A percentile compares a stretch with the other conserved stretches of the same genome.
These are phyloP conservation scores for Claviceps paspali DNA, from an alignment of 2,329 filamentous ascomycete genomes.

Conservation along the genomic window DNA sequence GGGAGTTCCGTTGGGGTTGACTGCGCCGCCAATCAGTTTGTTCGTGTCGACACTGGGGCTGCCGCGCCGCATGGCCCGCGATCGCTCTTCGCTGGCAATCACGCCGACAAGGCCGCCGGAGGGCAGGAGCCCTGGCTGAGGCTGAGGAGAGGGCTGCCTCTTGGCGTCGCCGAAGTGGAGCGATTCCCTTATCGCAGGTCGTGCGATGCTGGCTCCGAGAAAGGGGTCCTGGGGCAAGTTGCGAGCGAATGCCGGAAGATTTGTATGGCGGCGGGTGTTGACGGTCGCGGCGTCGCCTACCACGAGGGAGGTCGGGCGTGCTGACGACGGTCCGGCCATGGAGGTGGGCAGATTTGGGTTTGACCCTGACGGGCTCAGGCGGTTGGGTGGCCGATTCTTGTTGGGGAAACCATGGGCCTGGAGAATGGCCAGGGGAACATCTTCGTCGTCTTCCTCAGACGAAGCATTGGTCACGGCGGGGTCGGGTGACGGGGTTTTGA, in stretches of 20 bases:
- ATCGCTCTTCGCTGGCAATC: conserved; percentile 72
- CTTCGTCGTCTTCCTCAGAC: conserved; percentile 80
- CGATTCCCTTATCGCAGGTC: conserved; percentile 57
- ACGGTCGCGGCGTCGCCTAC: conserved; percentile 13
- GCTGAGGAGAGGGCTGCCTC: conserved; percentile 21
- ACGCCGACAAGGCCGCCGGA: conserved; percentile 75
- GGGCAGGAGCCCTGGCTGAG: conserved; percentile 29
- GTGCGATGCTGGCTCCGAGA: conserved; percentile 61
- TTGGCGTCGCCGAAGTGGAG: conserved; percentile 47
- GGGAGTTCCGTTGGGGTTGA: conserved; percentile 21
- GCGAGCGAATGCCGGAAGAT: conserved; percentile 67
- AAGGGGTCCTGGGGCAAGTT: conserved; percentile 77
- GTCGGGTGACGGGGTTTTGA: conserved; percentile 21
- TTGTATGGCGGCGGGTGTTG: conserved; percentile 19
- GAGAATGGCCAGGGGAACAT: conserved; percentile 72
- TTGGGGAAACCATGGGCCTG: conserved; percentile 79
- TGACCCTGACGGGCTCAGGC: conserved; percentile 47
- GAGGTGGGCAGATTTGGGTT: conserved; percentile 56
- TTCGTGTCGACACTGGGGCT: conserved; percentile 51
- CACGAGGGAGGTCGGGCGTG: conserved; percentile 39
- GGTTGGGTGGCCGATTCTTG: conserved; percentile 59
- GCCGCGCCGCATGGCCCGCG: conserved; percentile 60
- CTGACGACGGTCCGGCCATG: conserved; percentile 25
- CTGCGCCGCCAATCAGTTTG: conserved; percentile 19
- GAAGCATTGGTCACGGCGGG: conserved; percentile 34